phyloP scores from a whole-genome alignment of 2,329 filamentous ascomycete species.

The Ceratocystis lukuohia region DNA sequence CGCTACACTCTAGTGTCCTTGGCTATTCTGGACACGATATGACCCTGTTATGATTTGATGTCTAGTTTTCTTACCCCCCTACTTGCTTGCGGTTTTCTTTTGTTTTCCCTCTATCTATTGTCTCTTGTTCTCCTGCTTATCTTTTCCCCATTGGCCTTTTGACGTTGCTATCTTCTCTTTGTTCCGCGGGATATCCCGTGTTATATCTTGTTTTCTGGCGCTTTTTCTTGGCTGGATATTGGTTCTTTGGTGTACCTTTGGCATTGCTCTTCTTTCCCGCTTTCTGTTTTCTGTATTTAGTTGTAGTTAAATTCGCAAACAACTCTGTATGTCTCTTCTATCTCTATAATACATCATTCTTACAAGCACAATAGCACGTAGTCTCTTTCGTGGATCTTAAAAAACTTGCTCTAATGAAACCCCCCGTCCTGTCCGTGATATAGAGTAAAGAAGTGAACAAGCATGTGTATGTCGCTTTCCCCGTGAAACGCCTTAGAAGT shows the following conservation, averaged over 20 bases:
- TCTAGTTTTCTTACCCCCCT: neutral
- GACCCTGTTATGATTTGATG: conserved; percentile 12
- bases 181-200: neutral
- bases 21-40: neutral
- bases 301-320: neutral
- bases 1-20: neutral
- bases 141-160: conserved; percentile 11
- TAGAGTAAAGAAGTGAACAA: neutral
- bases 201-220: neutral
- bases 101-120: conserved; percentile 4
- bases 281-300: neutral
- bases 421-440: neutral
- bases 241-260: neutral
- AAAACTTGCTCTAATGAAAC: neutral
- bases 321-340: neutral
- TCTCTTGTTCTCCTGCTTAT: conserved; percentile 7
- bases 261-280: neutral
- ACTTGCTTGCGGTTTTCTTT: neutral
- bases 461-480: conserved; percentile 6
- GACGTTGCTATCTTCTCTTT: neutral
- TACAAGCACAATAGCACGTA: neutral
- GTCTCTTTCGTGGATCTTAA: neutral
- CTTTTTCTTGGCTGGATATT: neutral
- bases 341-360: neutral
- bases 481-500: conserved; percentile 7